Evolutionary conservation across 768 basidiomycete species (phyloP).

Genomic region (Rossbeevera mucosa): DNA sequence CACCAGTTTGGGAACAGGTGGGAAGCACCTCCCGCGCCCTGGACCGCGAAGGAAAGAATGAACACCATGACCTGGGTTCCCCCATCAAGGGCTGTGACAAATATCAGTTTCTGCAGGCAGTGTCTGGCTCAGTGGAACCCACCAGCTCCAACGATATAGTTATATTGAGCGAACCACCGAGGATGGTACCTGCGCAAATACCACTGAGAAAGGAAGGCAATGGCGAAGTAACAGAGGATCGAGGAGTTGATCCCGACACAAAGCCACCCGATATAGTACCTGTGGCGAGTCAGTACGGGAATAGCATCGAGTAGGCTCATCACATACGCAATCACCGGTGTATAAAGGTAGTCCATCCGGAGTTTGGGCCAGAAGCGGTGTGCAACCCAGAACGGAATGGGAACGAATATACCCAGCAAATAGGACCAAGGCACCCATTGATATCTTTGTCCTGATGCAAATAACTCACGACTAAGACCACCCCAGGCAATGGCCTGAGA

Average conservation of each 20-base stretch:
- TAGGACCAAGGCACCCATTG: constrained; percentile 42
- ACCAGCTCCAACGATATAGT: constrained; percentile 63
- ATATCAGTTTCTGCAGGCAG: neutral
- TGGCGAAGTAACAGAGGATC: constrained; percentile 41
- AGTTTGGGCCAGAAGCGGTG: constrained; percentile 35
- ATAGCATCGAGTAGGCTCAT: neutral
- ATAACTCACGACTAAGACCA: constrained; percentile 36
- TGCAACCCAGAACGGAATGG: constrained; percentile 39
- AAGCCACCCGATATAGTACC: constrained; percentile 41
- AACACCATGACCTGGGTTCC: constrained; percentile 52
- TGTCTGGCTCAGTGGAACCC: constrained; percentile 3
- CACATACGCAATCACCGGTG: constrained; percentile 28
- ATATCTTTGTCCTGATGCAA: constrained; percentile 27
- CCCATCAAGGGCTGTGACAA: constrained; percentile 31
- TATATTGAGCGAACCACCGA: constrained; percentile 64
- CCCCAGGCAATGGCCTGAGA: constrained; percentile 39
- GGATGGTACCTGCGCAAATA: constrained; percentile 57
- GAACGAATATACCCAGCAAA: constrained; percentile 31
- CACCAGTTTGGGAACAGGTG: constrained; percentile 55
- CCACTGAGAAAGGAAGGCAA: constrained; percentile 55
- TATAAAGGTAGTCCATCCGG: constrained; percentile 30
- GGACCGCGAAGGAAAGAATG: constrained; percentile 47
- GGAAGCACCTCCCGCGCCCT: constrained; percentile 45
- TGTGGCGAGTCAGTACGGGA: constrained; percentile 10
- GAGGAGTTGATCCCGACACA: constrained; percentile 54